Conservation (phyloP, 345 rosid species). For the Citrus reticulata region DNA sequence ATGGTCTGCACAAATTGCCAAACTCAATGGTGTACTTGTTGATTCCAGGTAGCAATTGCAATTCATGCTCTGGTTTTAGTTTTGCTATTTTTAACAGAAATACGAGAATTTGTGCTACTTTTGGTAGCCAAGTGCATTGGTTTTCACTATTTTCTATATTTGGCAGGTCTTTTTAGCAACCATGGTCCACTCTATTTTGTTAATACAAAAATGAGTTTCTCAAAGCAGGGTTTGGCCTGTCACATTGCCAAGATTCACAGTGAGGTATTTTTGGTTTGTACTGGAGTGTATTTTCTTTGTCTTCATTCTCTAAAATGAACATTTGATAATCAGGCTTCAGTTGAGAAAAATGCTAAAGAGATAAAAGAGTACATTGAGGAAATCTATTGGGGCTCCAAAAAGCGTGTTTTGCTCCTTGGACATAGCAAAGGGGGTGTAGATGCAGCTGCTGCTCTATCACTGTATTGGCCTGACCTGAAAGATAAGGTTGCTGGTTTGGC, state of each 20-base stretch:
- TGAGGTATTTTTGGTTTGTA: constrained; percentile 49
- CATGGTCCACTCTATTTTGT: constrained; percentile 97
- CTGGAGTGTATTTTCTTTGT: neutral
- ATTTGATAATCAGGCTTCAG: constrained; percentile 69
- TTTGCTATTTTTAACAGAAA: neutral
- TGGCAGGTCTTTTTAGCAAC: constrained; percentile 94
- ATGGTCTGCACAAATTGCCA: constrained; percentile 88
- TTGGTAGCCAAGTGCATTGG: neutral
- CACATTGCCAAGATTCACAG: constrained; percentile 99
- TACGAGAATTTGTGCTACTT: neutral
- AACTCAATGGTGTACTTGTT: constrained; percentile 77
- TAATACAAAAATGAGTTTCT: constrained; percentile 71
- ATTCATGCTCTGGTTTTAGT: neutral
- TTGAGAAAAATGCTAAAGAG: constrained; percentile 95
- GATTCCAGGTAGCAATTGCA: constrained; percentile 73
- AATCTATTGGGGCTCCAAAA: constrained; percentile 92
- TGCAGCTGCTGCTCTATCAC: constrained; percentile 90
- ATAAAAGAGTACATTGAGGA: constrained; percentile 93
- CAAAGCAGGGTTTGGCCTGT: constrained; percentile 89
- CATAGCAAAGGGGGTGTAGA: constrained; percentile 99
- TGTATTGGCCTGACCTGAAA: constrained; percentile 92
- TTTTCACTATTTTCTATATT: constrained; percentile 1
- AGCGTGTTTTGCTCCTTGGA: constrained; percentile 88
- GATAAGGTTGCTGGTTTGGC: constrained; percentile 94
- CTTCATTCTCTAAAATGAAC: constrained; percentile 21